These are phyloP conservation scores for Tolypocladium tundrense DNA, from an alignment of 2,329 filamentous ascomycete genomes.

Conservation along the genomic window DNA sequence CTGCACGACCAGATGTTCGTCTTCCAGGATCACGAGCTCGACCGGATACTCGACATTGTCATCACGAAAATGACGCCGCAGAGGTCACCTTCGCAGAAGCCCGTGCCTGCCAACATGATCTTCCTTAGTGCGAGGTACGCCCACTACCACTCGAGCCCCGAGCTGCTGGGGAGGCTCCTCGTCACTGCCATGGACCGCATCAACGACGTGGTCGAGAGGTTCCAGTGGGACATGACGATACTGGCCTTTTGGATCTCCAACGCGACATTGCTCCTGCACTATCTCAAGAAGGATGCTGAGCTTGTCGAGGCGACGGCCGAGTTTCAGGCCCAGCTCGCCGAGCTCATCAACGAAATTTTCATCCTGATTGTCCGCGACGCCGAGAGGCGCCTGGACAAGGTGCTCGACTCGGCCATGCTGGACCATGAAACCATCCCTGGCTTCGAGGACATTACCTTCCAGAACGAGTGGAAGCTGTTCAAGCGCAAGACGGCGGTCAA, in stretches of 20 bases:
- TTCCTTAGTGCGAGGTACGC: constrained; percentile 94
- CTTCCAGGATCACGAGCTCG: constrained; percentile 89
- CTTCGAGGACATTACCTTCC: constrained; percentile 92
- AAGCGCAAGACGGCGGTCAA: constrained; percentile 85
- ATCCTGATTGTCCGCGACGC: constrained; percentile 95
- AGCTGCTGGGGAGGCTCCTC: constrained; percentile 72
- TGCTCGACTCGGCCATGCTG: constrained; percentile 84
- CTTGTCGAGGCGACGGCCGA: constrained; percentile 71
- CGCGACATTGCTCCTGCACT: constrained; percentile 87
- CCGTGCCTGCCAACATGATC: constrained; percentile 92
- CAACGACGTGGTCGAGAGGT: constrained; percentile 87
- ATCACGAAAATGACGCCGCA: constrained; percentile 98
- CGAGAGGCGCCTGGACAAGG: constrained; percentile 91
- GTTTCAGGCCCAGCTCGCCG: constrained; percentile 86
- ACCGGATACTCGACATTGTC: constrained; percentile 85
- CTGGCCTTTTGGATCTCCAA: constrained; percentile 99
- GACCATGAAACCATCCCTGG: constrained; percentile 97
- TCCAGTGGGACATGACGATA: constrained; percentile 99
- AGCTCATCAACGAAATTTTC: constrained; percentile 96
- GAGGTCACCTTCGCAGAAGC: constrained; percentile 91
- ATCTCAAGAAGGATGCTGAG: constrained; percentile 86
- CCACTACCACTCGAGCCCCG: constrained; percentile 85
- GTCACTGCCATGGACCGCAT: constrained; percentile 89
- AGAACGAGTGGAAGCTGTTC: constrained; percentile 98
- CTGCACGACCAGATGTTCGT: constrained; percentile 99